Evolutionary conservation across 805 yeast genomes (phyloP).

Genomic region (Kodamaea laetipori): DNA sequence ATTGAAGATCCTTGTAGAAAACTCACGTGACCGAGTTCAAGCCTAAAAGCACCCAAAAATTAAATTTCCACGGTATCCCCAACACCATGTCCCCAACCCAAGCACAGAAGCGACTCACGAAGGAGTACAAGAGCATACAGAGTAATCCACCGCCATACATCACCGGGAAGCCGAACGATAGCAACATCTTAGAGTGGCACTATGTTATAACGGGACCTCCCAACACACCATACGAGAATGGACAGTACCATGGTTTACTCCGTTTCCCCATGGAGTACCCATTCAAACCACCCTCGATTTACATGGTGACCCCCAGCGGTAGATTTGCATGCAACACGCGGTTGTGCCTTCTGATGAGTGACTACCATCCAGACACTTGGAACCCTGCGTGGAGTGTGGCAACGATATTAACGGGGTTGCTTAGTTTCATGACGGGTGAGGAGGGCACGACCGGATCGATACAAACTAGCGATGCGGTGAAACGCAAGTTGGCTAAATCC

Average conservation of each 20-base stretch:
- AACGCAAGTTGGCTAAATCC: conserved; percentile 56
- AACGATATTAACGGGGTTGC: conserved; percentile 81
- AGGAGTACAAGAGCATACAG: conserved; percentile 77
- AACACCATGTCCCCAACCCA: conserved; percentile 40
- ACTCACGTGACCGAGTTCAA: no score
- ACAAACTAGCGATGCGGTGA: conserved; percentile 58
- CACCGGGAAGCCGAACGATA: conserved; percentile 82
- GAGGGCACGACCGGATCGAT: conserved; percentile 87
- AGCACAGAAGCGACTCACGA: conserved; percentile 56
- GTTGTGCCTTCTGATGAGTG: conserved; percentile 89
- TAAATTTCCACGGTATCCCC: conserved; percentile 3
- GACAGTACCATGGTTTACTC: conserved; percentile 89
- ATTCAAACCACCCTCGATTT: conserved; percentile 86
- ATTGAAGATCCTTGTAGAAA: no score
- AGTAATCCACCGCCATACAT: conserved; percentile 85
- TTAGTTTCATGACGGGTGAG: conserved; percentile 89
- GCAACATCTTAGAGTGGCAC: conserved; percentile 91
- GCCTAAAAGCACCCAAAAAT: neutral
- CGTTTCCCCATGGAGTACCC: conserved; percentile 86
- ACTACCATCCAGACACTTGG: conserved; percentile 94
- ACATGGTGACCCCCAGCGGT: conserved; percentile 89
- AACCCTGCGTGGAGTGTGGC: conserved; percentile 95
- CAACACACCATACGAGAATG: conserved; percentile 80
- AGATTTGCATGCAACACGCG: conserved; percentile 80
- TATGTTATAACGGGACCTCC: conserved; percentile 92